Base-by-base conservation (phyloP, 805 yeast species). In the Saturnispora besseyi region DNA sequence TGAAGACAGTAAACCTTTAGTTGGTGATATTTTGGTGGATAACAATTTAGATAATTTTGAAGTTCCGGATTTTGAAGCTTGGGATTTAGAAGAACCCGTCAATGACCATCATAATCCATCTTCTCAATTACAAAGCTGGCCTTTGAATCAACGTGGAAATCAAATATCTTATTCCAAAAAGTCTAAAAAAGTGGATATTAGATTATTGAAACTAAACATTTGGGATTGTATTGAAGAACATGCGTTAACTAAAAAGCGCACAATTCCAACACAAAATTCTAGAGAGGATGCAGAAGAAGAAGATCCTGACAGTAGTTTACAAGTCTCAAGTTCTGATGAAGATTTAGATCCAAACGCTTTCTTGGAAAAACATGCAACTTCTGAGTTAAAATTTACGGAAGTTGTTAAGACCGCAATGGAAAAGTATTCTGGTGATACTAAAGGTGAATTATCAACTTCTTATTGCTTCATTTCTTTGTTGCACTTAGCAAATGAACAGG, bases 401-500 rank as follows among this genome's bases (percentile, higher is more conserved):
- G 66, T 73, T 37, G 72, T 74, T 29, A 56, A 60, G n/a, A 58
- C 62, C 13, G 59, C 72, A 46, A 62, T 70, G 21, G 52, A 53
- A 15, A 65, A 65, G 57, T 75, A 75, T 55, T 57, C 68, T 1
- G 55, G 62, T 4, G 69, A 66, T 37, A 72, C 67, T 45, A 65
- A 67, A 44, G 60, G 64, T 21, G 77, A 75, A 46, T 57, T 75
- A 30, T 72, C 77, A 2, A 75, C 78, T 3, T 73, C 78, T 64
- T 75, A 71, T 55, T 74, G 75, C 51, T 75, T 75, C 54, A 75
- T 75, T 47, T 74, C 78, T 54, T 59, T 75, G 49, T 58, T 75
- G 28, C 79, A 75, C 56, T 63, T 75, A 56, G 78, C 78, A 2
- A 75, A 75, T 56, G 78, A 75, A 55, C 71, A 74, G 55, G 75